Base-by-base conservation (phyloP, 106 monocot genomes). In the Dendrobium chrysotoxum region DNA sequence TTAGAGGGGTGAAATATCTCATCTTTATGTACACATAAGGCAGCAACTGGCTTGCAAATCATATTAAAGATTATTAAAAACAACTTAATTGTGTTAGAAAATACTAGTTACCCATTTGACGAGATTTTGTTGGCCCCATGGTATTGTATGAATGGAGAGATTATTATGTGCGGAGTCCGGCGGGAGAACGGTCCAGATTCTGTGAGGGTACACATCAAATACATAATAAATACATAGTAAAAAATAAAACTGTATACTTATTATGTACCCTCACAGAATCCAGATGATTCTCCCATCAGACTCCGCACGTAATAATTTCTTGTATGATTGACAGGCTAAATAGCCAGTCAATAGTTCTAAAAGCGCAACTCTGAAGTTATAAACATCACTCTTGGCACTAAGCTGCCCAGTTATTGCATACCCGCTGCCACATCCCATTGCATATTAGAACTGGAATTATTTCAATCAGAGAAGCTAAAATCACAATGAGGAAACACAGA, bases 371-470 rank as follows among this genome's bases (percentile, higher is more conserved):
- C 96, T 93, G 68, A 93, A 96, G 81, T 91, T 96, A 57, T 96
- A 96, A 65, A 96, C 93, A 80, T 96, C 93, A 82, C 93, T 96
- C 82, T 93, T 96, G 5, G 81, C 75, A 75, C 93, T 91, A 83
- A 96, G 91, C 77, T 96, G 93, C 61, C 96, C 96, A 17, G 96
- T 93, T 93, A 93, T 91, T 55, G 90, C 96, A 87, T 85, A 92
- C 83, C 1, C 3, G 35, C 95, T 95, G 84, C n/a, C 39, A 83
- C 38, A 23, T 28, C 15, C 53, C 6, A 47, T 47, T 12, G 4
- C 47, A 26, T 25, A 28, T 74, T 74, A 74, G 20, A 42, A 28
- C 41, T 12, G 38, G 28, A 66, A 12, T 26, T 28, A 28, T 21
- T 73, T 73, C 35, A 73, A 46, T n/a, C 45, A 8, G 9, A 68